Base-by-base conservation (phyloP, 2,329 filamentous ascomycete genomes). In the Fusarium phyllophilum region DNA sequence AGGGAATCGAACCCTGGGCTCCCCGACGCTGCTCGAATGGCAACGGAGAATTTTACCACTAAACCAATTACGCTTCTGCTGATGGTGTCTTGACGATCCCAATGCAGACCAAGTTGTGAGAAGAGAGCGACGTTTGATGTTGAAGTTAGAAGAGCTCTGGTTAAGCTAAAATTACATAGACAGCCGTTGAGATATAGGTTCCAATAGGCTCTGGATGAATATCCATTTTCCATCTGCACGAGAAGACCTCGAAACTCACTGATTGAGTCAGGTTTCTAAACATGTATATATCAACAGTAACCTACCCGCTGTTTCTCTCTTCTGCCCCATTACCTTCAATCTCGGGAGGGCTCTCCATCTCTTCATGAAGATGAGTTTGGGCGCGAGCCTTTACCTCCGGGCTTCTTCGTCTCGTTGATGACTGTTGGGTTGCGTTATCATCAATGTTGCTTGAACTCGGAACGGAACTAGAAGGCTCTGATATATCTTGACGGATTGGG, bases 401-500 rank as follows among this genome's bases (percentile, higher is more conserved):
- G 24, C 34, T 45, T 38, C 36, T 66, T 24, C 17, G 64, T 22
- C 44, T 58, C 6, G 15, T 5, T 20, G 34, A 41, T 12, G 41
- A 20, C 7, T 24, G 17, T 5, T 51, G 48, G 2, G 33, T 31
- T 14, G 57, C 26, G 10, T 58, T 38, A n/a, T 66, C 56, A 1
- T 44, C 31, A 17, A 75, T 34, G 11, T 75, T 75, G n/a, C 73
- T 75, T 3, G 72, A 71, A 18, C 66, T 66, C 12, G 73, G 72
- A 33, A 69, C 66, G 9, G 73, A 62, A 39, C 24, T 64, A 22
- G 59, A 59, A 9, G 73, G 73, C 10, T 51, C 39, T 20, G 73
- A 65, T 54, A 75, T 73, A 4, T 66, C 54, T 29, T 46, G n/a
- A 3, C 73, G 70, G 22, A 62, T 11, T 14, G 73, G 72, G 49